Conservation (phyloP, 2,329 filamentous ascomycete species). For the Sporothrix brasiliensis region DNA sequence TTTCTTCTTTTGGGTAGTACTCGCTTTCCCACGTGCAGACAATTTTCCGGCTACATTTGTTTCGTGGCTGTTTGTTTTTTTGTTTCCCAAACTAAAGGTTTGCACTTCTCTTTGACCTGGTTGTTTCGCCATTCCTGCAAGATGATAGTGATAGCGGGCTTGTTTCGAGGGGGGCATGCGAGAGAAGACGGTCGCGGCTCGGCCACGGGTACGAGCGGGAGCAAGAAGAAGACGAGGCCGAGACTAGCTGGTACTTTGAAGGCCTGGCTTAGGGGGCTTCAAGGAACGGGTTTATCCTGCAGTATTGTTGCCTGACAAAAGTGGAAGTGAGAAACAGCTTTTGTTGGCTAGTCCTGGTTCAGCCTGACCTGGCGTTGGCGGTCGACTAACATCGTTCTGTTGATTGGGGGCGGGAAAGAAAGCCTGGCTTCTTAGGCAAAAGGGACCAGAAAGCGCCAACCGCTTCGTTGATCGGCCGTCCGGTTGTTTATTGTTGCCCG, state of each 20-base stretch:
- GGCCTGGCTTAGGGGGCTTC: background rate
- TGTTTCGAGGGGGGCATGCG: constrained; percentile 24
- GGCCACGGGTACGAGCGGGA: constrained; percentile 24
- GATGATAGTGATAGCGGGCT: background rate
- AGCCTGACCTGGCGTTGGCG: background rate
- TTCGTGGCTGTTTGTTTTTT: background rate
- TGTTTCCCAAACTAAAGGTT: background rate
- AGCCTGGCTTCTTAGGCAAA: constrained; percentile 1
- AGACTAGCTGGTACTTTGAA: background rate
- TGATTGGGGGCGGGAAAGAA: background rate
- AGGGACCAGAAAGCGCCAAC: background rate
- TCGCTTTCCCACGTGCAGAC: constrained; percentile 1
- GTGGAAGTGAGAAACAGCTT: background rate
- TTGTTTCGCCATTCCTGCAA: constrained; percentile 27
- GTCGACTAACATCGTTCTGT: constrained; percentile 3
- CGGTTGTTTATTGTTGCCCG: background rate
- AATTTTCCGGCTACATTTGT: background rate
- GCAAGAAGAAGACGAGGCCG: background rate
- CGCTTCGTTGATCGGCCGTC: constrained; percentile 1
- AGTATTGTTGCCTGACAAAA: background rate
- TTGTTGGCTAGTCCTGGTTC: background rate
- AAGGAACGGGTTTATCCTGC: constrained; percentile 1
- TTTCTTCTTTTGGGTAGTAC: background rate
- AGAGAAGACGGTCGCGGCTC: constrained; percentile 25
- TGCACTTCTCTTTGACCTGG: background rate